Conservation (phyloP, 768 basidiomycete genomes). For the Guyanaporus albipodus region DNA sequence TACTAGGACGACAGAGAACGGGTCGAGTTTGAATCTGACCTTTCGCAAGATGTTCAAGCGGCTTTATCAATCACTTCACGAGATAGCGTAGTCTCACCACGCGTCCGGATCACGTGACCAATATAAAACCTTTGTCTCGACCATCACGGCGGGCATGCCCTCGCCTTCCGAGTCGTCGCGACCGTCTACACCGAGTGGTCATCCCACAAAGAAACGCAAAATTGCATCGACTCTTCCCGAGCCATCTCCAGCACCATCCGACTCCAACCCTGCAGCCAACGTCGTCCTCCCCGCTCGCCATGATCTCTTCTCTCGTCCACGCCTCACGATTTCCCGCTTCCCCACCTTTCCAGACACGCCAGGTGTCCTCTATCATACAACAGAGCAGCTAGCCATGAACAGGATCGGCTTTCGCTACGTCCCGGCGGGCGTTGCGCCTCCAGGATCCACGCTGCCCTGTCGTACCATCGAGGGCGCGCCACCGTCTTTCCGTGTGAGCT, state of each 20-base stretch:
- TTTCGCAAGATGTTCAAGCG: background rate
- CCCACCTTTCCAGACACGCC: slow-evolving; percentile 62
- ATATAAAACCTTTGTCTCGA: background rate
- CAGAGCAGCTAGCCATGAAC: slow-evolving; percentile 69
- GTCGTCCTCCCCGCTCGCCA: slow-evolving; percentile 60
- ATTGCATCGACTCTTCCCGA: slow-evolving; percentile 36
- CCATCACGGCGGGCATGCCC: slow-evolving; percentile 9
- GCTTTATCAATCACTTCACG: too few relatives aligned
- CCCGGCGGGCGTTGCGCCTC: slow-evolving; percentile 69
- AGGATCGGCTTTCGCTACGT: slow-evolving; percentile 76
- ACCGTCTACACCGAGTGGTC: slow-evolving; percentile 28
- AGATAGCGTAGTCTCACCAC: too few relatives aligned
- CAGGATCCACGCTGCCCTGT: slow-evolving; percentile 56
- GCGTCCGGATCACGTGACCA: slow-evolving; percentile 17
- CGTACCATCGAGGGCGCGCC: slow-evolving; percentile 82
- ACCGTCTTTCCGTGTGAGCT: slow-evolving; percentile 65
- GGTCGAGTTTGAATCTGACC: too few relatives aligned
- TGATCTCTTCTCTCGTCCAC: slow-evolving; percentile 66
- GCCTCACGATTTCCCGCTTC: slow-evolving; percentile 70
- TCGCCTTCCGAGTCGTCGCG: slow-evolving; percentile 31
- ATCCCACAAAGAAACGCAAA: slow-evolving; percentile 48
- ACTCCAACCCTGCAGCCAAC: slow-evolving; percentile 38
- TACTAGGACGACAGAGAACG: too few relatives aligned
- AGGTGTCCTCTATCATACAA: slow-evolving; percentile 54
- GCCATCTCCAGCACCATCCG: slow-evolving; percentile 59